Evolutionary conservation across 306 rosid genomes (phyloP), one percentile per base, ranked within the genome.

Genomic region (Begonia peltatifolia): DNA sequence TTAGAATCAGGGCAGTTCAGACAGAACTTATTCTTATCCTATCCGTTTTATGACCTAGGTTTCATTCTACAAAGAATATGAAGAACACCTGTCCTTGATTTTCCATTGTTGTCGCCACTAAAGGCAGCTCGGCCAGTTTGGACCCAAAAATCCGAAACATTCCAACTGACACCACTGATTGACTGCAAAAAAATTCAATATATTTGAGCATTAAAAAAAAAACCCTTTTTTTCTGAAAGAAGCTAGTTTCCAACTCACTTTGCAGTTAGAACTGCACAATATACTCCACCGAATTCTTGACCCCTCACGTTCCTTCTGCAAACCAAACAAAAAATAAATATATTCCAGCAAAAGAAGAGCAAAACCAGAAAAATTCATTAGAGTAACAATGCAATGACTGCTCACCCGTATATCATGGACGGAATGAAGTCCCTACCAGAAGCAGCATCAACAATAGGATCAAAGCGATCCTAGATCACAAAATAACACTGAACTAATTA

Each of bases 101-200:
- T 61, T 87, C 77, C 9, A 81, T 57, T 36, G 61, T 50, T n/a
- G 99, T 86, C 0, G 99, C 99, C 54, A 92, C 99, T 44, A 92
- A 67, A 5, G 99, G 99, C 65, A 92, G 96, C 76, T 92, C 99
- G 4, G 96, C 93, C 41, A 92, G 79, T 61, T 92, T 96, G 11
- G 65, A 18, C 50, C 99, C 99, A 63, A 83, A 92, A 6, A 83
- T 76, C 9, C 99, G 96, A 58, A 92, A 86, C 58, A 83, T 55
- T 59, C 83, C 99, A n/a, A 82, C 96, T 9, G 81, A 92, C 48
- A 83, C 96, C 0, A 83, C 86, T 46, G 63, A 67, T 59, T 60
- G 54, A 41, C 99, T 86, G 78, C 72, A 68, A 47, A 46, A 46
- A 47, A 46, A 50, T 18, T 12, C 48, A 22, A 63, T 54, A 47